Base-by-base conservation (phyloP, 768 basidiomycete species). In the Chalciporus piperatus region DNA sequence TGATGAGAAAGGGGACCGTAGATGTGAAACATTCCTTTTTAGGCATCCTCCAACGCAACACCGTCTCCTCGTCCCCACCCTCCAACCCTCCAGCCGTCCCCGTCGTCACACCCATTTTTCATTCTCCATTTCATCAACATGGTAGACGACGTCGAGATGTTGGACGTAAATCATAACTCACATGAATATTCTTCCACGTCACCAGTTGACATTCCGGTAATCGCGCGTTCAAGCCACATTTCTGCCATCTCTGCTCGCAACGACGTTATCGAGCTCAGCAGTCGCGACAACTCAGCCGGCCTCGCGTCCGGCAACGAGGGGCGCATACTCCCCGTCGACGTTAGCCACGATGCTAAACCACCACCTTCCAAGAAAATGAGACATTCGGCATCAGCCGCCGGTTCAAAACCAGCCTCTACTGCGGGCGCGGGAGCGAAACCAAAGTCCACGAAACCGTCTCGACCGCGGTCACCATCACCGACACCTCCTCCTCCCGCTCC, bases 401-500 rank as follows among this genome's bases (percentile, higher is more conserved):
- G 40, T 48, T 62, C 62, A 41, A 68, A 66, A 35, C 64, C 67
- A 19, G 52, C 52, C 32, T 70, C 67, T 25, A 38, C 66, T 63
- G 62, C 62, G 59, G 66, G 56, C 55, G 45, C 66, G 51, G 66
- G 66, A 51, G 67, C 74, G 23, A 83, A 84, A 62, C 79, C 83
- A 52, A 83, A 79, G 64, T 77, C 78, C 8, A 64, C 75, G 43
- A 77, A 74, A 64, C 60, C 67, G 46, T 70, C 70, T 42, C 72
- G 71, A 35, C 71, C 69, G 50, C 80, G 73, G 47, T 76, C 75
- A 32, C 81, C 76, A 8, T 83, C 85, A 0, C 84, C 85, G 10
- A 79, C 83, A 3, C 82, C 82, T 3, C 76, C 78, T 0, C 70
- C 76, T 52, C 63, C 61, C 46, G 74, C 64, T n/a, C 68, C 75